Base-by-base conservation (phyloP, 75 land plant species). In the Pinus albicaulis region DNA sequence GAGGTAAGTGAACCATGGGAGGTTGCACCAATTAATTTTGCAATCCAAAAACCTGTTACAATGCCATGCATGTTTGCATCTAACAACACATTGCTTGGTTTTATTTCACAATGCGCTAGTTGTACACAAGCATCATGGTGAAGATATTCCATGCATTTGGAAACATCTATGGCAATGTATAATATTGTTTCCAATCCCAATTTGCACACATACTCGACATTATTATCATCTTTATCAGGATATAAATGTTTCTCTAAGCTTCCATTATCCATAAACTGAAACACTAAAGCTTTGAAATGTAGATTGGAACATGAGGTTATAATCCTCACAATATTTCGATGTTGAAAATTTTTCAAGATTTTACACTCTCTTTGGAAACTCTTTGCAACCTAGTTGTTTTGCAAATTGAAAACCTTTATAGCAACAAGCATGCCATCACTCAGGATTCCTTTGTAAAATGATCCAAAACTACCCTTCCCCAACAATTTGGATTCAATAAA, bases 11-110 rank as follows among this genome's bases (percentile, higher is more conserved):
- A 69, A 11, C 31, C 26, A 6, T 16, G 2, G 25, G 44, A 36
- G n/a, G 92, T 86, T 57, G 71, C 58, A 38, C 15, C 28, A 25
- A 81, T 5, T 16, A 82, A 31, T 26, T 68, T 84, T 3, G 81
- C 68, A 12, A 86, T 55, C 44, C 88, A 80, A 77, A 76, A 86
- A 58, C 83, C 88, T 1, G 69, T 73, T 7, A 86, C 72, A 58
- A 71, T 26, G 11, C 77, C 80, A 28, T n/a, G 38, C 80, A 73
- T 76, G 55, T 61, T 76, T 20, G 70, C 78, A 70, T 86, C 88
- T 7, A 86, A 62, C 14, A 86, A 86, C 63, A 86, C 31, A 59
- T 86, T 86, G 72, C 78, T 80, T 3, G 88, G 88, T 64, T 86
- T 86, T 72, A 81, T 60, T 34, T 86, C 86, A 57, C 86, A 71